Evolutionary conservation across 257 asterid species (phyloP), one percentile per base, ranked within the genome.

Genomic region (Jaltomata sinuosa): DNA sequence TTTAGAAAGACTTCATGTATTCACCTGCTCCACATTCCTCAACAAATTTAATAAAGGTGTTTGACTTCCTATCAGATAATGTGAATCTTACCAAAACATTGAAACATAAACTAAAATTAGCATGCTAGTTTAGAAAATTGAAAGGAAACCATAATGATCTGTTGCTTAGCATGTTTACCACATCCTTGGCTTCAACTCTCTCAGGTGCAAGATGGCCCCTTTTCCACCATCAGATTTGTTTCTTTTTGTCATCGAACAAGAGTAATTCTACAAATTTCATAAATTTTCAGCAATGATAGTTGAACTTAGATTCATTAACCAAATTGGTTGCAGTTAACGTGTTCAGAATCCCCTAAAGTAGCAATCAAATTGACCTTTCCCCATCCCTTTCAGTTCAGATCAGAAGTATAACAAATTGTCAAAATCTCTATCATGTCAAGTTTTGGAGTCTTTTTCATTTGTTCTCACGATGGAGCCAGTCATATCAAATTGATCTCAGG

Each of bases 21-120:
- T 93, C 84, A 83, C 93, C 85, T 94, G 91, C 81, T 93, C 98
- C 62, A 83, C 95, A 54, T 92, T 93, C 87, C 91, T 92, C 86
- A 93, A 84, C 91, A 91, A 32, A 84, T 88, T 91, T 80, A 98
- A 86, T 85, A 92, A 94, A 59, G 98, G 99, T 68, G 97, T 90
- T 86, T 92, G 91, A 79, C 85, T 82, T 87, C 80, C 91, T 88
- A 86, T 89, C 83, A 84, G 88, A 87, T 84, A 86, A 86, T 89
- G 95, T 38, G 91, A 87, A 81, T 88, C 94, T 96, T 94, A 79
- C 14, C 77, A 86, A 86, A 79, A 61, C 79, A 67, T 40, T 81
- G 34, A 49, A 74, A 61, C 22, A 18, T 59, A 22, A 8, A 40
- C 62, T 45, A 77, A 32, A 72, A 57, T 40, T 21, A 62, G 31